Evolutionary conservation across 2,329 filamentous ascomycete species (phyloP).

Genomic region (Phaeomoniella chlamydospora): DNA sequence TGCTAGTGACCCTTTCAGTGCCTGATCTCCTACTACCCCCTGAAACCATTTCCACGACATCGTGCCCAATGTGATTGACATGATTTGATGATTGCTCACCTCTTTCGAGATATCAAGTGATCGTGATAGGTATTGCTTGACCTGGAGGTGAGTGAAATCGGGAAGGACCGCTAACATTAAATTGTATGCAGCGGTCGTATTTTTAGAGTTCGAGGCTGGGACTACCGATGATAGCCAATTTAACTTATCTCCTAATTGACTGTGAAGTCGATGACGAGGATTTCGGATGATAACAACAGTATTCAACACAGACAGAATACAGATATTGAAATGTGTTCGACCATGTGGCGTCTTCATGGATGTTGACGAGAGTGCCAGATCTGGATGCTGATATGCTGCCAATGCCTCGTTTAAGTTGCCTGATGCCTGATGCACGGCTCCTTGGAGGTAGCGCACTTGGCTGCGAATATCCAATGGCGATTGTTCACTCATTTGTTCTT

Average conservation of each 20-base stretch:
- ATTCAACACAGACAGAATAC: constrained; percentile 50
- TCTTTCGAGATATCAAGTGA: constrained; percentile 56
- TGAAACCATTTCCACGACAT: constrained; percentile 76
- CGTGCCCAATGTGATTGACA: constrained; percentile 70
- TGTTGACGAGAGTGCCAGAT: constrained; percentile 38
- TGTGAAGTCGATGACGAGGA: constrained; percentile 40
- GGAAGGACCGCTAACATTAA: constrained; percentile 57
- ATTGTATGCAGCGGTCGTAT: constrained; percentile 65
- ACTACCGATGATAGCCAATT: constrained; percentile 55
- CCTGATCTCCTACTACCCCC: constrained; percentile 66
- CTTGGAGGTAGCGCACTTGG: constrained; percentile 57
- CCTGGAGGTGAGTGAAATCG: constrained; percentile 55
- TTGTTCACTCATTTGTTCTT: constrained; percentile 26
- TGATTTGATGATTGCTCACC: constrained; percentile 61
- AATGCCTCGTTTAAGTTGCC: constrained; percentile 59
- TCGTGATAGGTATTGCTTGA: constrained; percentile 63
- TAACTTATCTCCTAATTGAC: constrained; percentile 45
- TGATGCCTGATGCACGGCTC: constrained; percentile 61
- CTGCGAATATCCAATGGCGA: constrained; percentile 29
- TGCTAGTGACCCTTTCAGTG: constrained; percentile 60
- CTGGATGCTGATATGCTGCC: constrained; percentile 46
- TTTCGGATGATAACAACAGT: constrained; percentile 59
- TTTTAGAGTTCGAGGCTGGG: constrained; percentile 52
- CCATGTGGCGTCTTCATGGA: constrained; percentile 22
- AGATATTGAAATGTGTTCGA: constrained; percentile 47